These are phyloP conservation scores for Syzygium aqueum DNA, from an alignment of 345 rosid genomes.

Conservation along the genomic window DNA sequence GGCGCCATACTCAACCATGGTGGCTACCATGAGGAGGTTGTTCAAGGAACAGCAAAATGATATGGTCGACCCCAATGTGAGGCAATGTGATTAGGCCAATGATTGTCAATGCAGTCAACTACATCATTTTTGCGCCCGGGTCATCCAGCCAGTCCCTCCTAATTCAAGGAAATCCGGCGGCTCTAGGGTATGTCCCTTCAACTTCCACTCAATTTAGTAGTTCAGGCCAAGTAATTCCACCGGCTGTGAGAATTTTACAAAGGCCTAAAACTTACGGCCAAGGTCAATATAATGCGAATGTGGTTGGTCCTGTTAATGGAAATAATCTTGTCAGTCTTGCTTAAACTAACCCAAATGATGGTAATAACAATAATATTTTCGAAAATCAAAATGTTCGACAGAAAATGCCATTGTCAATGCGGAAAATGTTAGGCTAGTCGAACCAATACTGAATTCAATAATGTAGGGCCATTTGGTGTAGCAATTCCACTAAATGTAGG, in stretches of 20 bases:
- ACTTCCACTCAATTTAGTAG: not conserved
- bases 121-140: not conserved
- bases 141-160: not conserved
- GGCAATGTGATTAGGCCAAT: not conserved
- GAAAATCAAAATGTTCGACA: not conserved
- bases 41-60: not conserved
- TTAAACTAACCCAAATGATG: not conserved
- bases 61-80: not conserved
- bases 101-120: not conserved
- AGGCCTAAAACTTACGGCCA: not conserved
- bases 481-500: not conserved
- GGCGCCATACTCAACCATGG: not conserved
- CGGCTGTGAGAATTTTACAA: not conserved
- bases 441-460: not conserved
- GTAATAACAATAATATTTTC: not conserved
- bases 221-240: not conserved
- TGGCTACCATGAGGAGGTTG: not conserved
- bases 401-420: not conserved
- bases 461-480: not conserved
- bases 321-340: not conserved
- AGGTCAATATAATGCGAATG: not conserved
- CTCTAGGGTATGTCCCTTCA: not conserved
- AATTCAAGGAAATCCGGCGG: not conserved
- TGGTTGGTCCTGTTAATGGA: not conserved
- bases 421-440: not conserved